Base-by-base conservation (phyloP, 2,329 filamentous ascomycete species). In the Passalora sequoiae region DNA sequence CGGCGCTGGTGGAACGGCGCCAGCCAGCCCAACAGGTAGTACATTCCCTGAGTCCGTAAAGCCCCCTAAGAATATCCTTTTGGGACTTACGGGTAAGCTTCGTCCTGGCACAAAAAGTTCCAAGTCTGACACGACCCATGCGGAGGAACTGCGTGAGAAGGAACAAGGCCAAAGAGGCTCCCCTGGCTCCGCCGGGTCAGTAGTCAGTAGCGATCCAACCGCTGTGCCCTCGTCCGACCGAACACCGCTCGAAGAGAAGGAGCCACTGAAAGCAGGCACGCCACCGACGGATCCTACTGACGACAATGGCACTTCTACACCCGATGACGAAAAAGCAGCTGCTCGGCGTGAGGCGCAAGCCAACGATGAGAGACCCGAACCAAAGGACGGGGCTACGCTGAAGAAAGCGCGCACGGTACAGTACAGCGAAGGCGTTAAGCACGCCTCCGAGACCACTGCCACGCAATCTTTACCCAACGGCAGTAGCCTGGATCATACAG, bases 1-100 rank as follows among this genome's bases (percentile, higher is more conserved):
- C 19, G 73, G 72, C 3, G 59, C 66, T 24, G 64, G 61, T 10
- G 62, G 53, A 5, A 49, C 54, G 20, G 54, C 55, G 29, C 27
- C 16, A 31, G 42, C 12, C 17, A 43, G 49, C 57, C 5, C 52
- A n/a, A 38, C 30, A 3, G 28, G 32, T 27, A 31, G 20, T 19
- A 40, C 38, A 12, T 50, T 36, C 10, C 25, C 29, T 13, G 28
- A 43, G 4, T 9, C 31, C 1, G 38, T 24, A 13, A 15, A 35
- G 4, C 50, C 50, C 30, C 39, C 51, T 9, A 56, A 54, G 46
- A 53, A 50, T 29, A 36, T 60, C n/a, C 35, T 64, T 8, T 60
- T 60, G 21, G 53, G 58, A 20, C 43, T 64, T n/a, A 52, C 60
- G 5, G 59, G 60, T 25, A 65, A 58, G 50, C 42, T 62, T 17